phyloP scores from a whole-genome alignment of 2,329 filamentous ascomycete genomes.

The Talaromyces funiculosus region DNA sequence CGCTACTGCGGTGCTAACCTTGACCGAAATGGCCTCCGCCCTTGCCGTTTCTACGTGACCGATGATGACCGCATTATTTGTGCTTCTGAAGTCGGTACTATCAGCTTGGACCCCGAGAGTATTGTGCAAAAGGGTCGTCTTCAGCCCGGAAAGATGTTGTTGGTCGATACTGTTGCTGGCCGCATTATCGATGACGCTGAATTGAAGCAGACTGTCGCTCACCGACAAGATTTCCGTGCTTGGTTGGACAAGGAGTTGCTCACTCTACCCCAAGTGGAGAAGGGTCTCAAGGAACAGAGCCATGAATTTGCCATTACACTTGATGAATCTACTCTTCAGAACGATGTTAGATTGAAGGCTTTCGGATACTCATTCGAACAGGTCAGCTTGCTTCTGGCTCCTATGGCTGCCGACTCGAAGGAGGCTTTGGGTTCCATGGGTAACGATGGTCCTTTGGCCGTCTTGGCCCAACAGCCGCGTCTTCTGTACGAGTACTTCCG shows the following conservation, averaged over 20 bases:
- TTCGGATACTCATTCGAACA: slow-evolving; percentile 96
- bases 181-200: slow-evolving; percentile 93
- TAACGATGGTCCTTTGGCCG: slow-evolving; percentile 89
- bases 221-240: slow-evolving; percentile 75
- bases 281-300: slow-evolving; percentile 51
- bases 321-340: slow-evolving; percentile 66
- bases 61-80: slow-evolving; percentile 97
- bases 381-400: slow-evolving; percentile 81
- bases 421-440: slow-evolving; percentile 97
- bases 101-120: slow-evolving; percentile 80
- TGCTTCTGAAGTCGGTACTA: slow-evolving; percentile 92
- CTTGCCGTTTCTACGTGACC: slow-evolving; percentile 94
- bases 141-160: slow-evolving; percentile 90
- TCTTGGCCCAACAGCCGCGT: slow-evolving; percentile 81
- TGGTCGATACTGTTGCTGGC: slow-evolving; percentile 85
- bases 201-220: slow-evolving; percentile 82
- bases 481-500: slow-evolving; percentile 95
- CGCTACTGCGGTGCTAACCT: slow-evolving; percentile 96
- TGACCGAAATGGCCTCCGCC: slow-evolving; percentile 88
- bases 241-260: slow-evolving; percentile 87
- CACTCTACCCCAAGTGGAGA: slow-evolving; percentile 68
- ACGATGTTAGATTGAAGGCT: slow-evolving; percentile 75
- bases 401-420: slow-evolving; percentile 96
- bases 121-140: slow-evolving; percentile 90
- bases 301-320: slow-evolving; percentile 62